phyloP scores from a whole-genome alignment of 2,329 filamentous ascomycete species.

The Penicillium sp. region DNA sequence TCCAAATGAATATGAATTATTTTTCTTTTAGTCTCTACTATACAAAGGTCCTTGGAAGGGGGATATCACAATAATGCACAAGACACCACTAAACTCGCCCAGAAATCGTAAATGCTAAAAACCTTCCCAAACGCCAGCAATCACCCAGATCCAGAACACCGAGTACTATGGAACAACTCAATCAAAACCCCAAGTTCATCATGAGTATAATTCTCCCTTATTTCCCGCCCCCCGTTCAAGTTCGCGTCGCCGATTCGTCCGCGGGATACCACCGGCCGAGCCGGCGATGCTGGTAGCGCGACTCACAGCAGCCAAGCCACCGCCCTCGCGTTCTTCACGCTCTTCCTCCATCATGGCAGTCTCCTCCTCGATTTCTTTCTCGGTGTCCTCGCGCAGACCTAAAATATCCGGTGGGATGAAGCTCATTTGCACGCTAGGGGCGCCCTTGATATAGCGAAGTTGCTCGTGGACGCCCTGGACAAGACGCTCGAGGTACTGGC shows the following conservation, averaged over 20 bases:
- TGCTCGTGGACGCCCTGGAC: conserved; percentile 78
- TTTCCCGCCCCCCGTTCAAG: conserved; percentile 34
- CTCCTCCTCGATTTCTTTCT: conserved; percentile 46
- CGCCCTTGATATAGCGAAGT: conserved; percentile 74
- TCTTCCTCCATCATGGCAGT: conserved; percentile 37
- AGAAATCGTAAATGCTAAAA: neutral
- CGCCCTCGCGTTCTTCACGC: conserved; percentile 37
- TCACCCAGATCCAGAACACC: conserved; percentile 7
- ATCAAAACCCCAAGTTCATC: conserved; percentile 3
- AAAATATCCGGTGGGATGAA: conserved; percentile 73
- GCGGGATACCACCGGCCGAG: conserved; percentile 21
- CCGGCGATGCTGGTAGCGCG: conserved; percentile 11
- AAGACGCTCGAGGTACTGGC: conserved; percentile 69
- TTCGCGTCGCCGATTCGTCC: conserved; percentile 30
- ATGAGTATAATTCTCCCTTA: conserved; percentile 38
- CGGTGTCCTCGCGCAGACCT: conserved; percentile 48
- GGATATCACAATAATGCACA: conserved; percentile 20
- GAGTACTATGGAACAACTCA: neutral
- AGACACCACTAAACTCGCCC: conserved; percentile 2
- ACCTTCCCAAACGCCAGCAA: neutral
- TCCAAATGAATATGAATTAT: conserved; percentile 5
- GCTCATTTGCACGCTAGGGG: conserved; percentile 81
- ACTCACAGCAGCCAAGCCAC: conserved; percentile 17
- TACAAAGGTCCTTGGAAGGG: conserved; percentile 12
- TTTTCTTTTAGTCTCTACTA: conserved; percentile 13